These are phyloP conservation scores for Vicia sativa DNA, from an alignment of 306 rosid genomes.

Conservation along the genomic window DNA sequence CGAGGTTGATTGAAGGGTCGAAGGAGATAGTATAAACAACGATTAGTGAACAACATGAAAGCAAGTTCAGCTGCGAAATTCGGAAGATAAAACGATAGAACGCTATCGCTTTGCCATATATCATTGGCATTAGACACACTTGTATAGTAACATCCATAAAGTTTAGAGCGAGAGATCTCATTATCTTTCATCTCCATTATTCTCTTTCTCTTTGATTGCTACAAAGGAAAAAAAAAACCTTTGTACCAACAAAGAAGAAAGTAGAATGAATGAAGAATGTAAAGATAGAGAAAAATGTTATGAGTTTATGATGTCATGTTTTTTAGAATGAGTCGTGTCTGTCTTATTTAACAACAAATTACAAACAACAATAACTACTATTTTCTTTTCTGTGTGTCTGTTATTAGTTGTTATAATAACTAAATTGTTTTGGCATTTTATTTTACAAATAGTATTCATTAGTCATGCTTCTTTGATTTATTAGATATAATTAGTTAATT, in stretches of 20 bases:
- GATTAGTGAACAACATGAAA: constrained; percentile 21
- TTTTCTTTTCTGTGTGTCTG: neutral
- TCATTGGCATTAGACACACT: constrained; percentile 13
- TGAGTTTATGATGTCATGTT: constrained; percentile 10
- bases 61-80: constrained; percentile 31
- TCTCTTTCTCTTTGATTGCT: neutral
- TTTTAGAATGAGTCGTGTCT: neutral
- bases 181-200: too few species aligned
- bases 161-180: neutral
- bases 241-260: neutral
- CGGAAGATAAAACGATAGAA: neutral
- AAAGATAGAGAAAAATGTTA: constrained; percentile 18
- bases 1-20: constrained; percentile 48
- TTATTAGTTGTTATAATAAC: neutral
- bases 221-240: neutral
- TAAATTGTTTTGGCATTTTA: neutral
- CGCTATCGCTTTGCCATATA: constrained; percentile 34
- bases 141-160: constrained; percentile 13
- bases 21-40: constrained; percentile 17
- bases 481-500: too few species aligned
- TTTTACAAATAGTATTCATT: neutral
- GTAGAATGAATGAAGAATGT: neutral
- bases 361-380: constrained; percentile 2
- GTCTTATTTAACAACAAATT: neutral
- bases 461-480: too few species aligned